Conservation (phyloP, 441 rosid genomes). For the Adansonia gregorii region DNA sequence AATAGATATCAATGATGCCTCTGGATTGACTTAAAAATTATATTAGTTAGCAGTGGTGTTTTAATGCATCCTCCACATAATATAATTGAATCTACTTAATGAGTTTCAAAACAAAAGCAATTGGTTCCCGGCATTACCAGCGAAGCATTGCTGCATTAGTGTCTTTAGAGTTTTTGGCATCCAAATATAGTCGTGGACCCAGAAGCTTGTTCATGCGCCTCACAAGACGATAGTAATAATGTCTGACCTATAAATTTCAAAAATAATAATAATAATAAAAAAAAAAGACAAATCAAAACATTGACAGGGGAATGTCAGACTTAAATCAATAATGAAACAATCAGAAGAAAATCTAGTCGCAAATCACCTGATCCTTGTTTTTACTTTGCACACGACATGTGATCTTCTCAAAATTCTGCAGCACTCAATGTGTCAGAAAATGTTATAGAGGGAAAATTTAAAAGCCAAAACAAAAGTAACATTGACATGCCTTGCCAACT, state of each 20-base stretch:
- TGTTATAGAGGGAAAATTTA: conserved; percentile 2
- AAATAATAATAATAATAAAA: background rate
- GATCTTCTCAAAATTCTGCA: conserved; percentile 97
- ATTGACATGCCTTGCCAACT: conserved; percentile 84
- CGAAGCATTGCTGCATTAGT: conserved; percentile 99
- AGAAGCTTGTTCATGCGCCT: conserved; percentile 97
- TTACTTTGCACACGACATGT: conserved; percentile 94
- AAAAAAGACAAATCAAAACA: conserved; percentile 20
- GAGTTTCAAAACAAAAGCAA: background rate
- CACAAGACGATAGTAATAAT: conserved; percentile 94
- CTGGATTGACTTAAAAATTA: conserved; percentile 11
- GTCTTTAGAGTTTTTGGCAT: conserved; percentile 97
- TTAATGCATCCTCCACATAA: background rate
- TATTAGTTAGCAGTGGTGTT: background rate
- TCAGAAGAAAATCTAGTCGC: conserved; percentile 24
- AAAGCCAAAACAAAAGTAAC: conserved; percentile 17
- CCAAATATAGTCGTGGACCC: conserved; percentile 88
- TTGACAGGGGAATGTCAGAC: conserved; percentile 18
- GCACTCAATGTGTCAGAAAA: conserved; percentile 27
- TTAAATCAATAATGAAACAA: conserved; percentile 24
- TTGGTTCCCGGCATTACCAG: conserved; percentile 54
- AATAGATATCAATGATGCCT: conserved; percentile 4
- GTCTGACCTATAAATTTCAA: conserved; percentile 74
- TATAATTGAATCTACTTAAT: background rate
- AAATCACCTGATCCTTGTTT: conserved; percentile 95